A percentile compares a stretch with the other conserved stretches of the same genome.
Evolutionary conservation across 768 basidiomycete species (phyloP).

Genomic region (Lactarius pseudohatsudake): DNA sequence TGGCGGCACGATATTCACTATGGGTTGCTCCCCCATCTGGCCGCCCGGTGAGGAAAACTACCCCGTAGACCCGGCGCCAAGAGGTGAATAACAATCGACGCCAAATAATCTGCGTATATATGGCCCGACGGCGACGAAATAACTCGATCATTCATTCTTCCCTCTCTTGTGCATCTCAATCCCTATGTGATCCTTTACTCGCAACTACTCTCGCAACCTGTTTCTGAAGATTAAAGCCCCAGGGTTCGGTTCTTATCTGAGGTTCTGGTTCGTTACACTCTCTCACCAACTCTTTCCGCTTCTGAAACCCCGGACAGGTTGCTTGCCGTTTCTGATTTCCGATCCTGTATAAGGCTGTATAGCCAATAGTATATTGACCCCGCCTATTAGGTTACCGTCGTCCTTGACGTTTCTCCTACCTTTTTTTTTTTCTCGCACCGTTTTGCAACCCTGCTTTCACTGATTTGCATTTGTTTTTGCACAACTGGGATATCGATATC

Average conservation of each 20-base stretch:
- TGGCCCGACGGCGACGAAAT: not conserved
- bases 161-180: not conserved
- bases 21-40: slow-evolving; percentile 29
- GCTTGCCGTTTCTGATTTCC: slow-evolving; percentile 7
- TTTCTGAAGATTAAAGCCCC: slow-evolving; percentile 3
- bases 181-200: not conserved
- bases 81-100: slow-evolving; percentile 10
- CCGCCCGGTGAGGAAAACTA: slow-evolving; percentile 37
- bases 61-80: slow-evolving; percentile 33
- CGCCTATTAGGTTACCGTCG: slow-evolving; percentile 1
- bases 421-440: slow-evolving; percentile 10
- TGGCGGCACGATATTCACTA: slow-evolving; percentile 33
- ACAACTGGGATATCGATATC: slow-evolving; percentile 26
- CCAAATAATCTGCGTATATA: not conserved
- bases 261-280: slow-evolving; percentile 13
- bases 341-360: not conserved
- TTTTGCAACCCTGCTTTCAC: slow-evolving; percentile 16
- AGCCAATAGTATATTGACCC: slow-evolving; percentile 9
- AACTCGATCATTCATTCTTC: slow-evolving; percentile 3
- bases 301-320: slow-evolving; percentile 9
- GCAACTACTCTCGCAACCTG: slow-evolving; percentile 9
- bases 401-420: slow-evolving; percentile 2
- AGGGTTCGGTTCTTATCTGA: not conserved
- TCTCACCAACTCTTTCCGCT: not conserved
- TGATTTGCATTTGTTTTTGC: slow-evolving; percentile 19